Base-by-base conservation (phyloP, 2,329 filamentous ascomycete species). In the Aspergillus sp. region DNA sequence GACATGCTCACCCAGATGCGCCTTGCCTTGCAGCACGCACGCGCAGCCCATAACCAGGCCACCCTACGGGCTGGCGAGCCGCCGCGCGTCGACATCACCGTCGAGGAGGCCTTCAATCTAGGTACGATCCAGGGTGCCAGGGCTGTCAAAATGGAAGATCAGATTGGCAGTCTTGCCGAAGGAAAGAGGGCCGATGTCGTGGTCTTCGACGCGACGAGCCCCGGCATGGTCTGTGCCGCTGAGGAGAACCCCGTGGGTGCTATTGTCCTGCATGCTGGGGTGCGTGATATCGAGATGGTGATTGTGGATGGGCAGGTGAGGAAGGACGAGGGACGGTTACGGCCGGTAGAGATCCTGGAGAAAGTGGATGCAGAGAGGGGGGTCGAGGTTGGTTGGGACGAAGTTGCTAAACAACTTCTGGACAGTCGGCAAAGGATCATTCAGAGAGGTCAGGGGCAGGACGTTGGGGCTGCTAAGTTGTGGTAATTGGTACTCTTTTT, bases 101-200 rank as follows among this genome's bases (percentile, higher is more conserved):
- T 72, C 2, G 57, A 68, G 39, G 69, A 73, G 42, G 67, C 63
- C 26, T 70, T 73, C 54, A 62, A 63, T 18, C 60, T 73, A 14
- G 69, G 60, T 1, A 75, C 72, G 4, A 69, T 73, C 45, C 63
- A 71, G n/a, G 71, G 71, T 5, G 71, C 72, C 1, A 63, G 62
- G 5, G 67, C 69, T 1, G 65, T 73, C 12, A 55, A 57, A 6
- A 64, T 71, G 65, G 69, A 66, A 29, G 64, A 69, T 18, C 36
- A 64, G 2, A 46, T 74, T 29, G 72, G 72, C 1, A 67, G 63
- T 14, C 59, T 75, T 16, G 61, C 61, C 6, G 67, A 65, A 4
- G 71, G 71, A 0, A 74, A 75, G 56, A 18, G 62, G 24, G 71
- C 68, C 9, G 72, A 75, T 60, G 29, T 74, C 6, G 64, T 73